Conservation (phyloP, 371 early-diverging fungal species). For the Apophysomyces ossiformis region DNA sequence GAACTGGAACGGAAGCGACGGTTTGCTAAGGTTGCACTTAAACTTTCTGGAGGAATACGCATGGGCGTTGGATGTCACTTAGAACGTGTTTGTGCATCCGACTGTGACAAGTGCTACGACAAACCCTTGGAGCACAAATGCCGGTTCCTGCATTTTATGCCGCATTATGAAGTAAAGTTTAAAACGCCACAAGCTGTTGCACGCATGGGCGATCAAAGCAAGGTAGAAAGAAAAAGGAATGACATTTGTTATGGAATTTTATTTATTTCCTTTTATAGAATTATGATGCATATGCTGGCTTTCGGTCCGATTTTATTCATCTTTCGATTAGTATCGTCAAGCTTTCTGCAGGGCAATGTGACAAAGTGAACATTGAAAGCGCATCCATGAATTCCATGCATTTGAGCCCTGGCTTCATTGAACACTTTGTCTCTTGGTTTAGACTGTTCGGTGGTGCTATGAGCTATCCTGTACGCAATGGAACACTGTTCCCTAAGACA, state of each 20-base stretch:
- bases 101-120: constrained; percentile 54
- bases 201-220: constrained; percentile 24
- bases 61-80: constrained; percentile 55
- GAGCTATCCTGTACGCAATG: constrained; percentile 49
- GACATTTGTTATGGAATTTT: constrained; percentile 1
- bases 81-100: constrained; percentile 28
- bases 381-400: constrained; percentile 50
- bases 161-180: constrained; percentile 58
- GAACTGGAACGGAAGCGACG: constrained; percentile 12
- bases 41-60: constrained; percentile 48
- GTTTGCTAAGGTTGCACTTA: constrained; percentile 46
- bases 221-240: constrained; percentile 26
- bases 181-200: constrained; percentile 49
- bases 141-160: constrained; percentile 46
- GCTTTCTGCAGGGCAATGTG: constrained; percentile 18
- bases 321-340: constrained; percentile 58
- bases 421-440: constrained; percentile 44
- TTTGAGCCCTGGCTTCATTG: constrained; percentile 47
- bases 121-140: constrained; percentile 28
- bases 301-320: constrained; percentile 67
- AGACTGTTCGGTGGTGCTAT: constrained; percentile 51
- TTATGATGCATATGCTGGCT: constrained; percentile 70
- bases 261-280: constrained; percentile 26
- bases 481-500: constrained; percentile 38
- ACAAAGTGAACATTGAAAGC: constrained; percentile 24